A percentile compares a stretch with the other conserved stretches of the same genome.
Evolutionary conservation across 2,329 filamentous ascomycete species (phyloP).

Genomic region (Chaetothyriales sp.): DNA sequence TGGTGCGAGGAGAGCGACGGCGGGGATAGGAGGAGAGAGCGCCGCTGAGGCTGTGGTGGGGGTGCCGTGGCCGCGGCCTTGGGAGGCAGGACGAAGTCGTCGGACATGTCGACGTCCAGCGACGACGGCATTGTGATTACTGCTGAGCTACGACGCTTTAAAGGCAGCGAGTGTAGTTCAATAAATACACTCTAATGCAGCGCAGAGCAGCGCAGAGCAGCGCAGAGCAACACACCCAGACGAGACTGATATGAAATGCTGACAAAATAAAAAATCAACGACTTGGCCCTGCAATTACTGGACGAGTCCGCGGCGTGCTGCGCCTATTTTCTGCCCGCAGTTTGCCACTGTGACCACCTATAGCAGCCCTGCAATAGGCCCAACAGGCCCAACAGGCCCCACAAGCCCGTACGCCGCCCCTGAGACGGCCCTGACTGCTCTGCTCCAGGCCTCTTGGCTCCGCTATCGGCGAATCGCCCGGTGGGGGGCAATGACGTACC

Average conservation of each 20-base stretch:
- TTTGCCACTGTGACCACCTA: no score
- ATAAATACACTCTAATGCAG: neutral
- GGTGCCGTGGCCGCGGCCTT: conserved; percentile 18
- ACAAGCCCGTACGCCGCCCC: no score
- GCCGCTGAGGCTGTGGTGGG: conserved; percentile 22
- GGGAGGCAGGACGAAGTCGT: conserved; percentile 35
- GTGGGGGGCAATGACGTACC: neutral
- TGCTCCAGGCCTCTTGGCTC: neutral
- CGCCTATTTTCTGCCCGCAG: neutral
- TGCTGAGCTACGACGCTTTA: neutral
- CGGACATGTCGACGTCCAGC: conserved; percentile 42
- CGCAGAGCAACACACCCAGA: no score
- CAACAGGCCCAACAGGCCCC: neutral
- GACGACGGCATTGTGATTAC: conserved; percentile 27
- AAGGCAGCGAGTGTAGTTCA: neutral
- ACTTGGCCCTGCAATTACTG: neutral
- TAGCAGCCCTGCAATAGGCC: neutral
- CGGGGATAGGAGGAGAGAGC: conserved; percentile 75
- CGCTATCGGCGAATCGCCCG: neutral
- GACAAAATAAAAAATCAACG: neutral
- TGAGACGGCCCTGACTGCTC: no score
- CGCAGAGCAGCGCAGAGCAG: neutral
- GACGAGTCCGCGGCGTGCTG: neutral
- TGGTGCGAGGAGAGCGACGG: conserved; percentile 80
- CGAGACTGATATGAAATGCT: neutral